phyloP scores from a whole-genome alignment of 2,329 filamentous ascomycete species.

The Phyllosticta citrichinensis region DNA sequence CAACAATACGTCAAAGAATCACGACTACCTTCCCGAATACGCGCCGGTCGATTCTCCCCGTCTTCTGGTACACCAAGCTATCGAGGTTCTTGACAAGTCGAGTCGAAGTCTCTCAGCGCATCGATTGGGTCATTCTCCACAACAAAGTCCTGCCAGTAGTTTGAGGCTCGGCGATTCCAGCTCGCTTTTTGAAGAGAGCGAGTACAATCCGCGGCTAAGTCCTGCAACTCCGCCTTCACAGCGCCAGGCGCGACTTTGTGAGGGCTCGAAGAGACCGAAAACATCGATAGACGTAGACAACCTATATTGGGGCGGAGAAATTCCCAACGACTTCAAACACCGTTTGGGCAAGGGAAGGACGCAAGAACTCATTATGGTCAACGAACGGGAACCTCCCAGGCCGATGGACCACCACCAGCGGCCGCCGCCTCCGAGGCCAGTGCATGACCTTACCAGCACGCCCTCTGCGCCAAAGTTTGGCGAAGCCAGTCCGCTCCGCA shows the following conservation, averaged over 20 bases:
- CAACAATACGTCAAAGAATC: background rate
- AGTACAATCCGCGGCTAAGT: background rate
- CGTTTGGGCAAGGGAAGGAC: background rate
- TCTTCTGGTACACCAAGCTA: background rate
- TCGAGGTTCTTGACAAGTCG: background rate
- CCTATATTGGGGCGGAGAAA: slow-evolving; percentile 4
- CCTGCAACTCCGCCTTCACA: background rate
- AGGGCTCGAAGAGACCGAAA: background rate
- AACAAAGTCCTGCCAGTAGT: slow-evolving; percentile 10
- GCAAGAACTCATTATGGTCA: slow-evolving; percentile 34
- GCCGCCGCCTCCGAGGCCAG: background rate
- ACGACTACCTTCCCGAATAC: background rate
- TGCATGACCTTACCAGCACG: background rate
- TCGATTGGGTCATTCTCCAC: background rate
- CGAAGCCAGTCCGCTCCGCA: slow-evolving; percentile 46
- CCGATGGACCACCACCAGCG: slow-evolving; percentile 13
- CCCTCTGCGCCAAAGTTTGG: slow-evolving; percentile 38
- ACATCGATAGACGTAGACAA: slow-evolving; percentile 6
- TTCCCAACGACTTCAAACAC: background rate
- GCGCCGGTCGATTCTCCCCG: background rate
- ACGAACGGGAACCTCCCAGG: slow-evolving; percentile 39
- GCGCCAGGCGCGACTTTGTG: background rate
- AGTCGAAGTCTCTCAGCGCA: background rate
- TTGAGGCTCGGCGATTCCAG: slow-evolving; percentile 15
- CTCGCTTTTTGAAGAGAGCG: slow-evolving; percentile 25